phyloP scores from a whole-genome alignment of 768 basidiomycete genomes.

The Pseudohyphozyma bogoriensis region DNA sequence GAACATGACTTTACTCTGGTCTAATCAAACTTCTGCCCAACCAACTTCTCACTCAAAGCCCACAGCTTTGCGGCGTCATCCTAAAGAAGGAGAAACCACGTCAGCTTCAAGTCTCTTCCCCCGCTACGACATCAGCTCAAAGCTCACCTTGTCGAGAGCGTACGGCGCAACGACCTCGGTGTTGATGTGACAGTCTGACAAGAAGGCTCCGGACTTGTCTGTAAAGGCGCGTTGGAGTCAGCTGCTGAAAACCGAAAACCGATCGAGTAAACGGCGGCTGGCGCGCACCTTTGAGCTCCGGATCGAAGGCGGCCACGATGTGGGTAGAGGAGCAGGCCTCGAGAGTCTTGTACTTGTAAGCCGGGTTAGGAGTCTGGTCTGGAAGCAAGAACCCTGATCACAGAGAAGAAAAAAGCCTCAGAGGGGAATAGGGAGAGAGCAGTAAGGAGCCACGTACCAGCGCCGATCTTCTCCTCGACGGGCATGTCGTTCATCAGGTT shows the following conservation, averaged over 20 bases:
- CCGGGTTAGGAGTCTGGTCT: no score
- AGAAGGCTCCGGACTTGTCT: background rate
- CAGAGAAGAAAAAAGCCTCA: background rate
- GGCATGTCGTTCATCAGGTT: background rate
- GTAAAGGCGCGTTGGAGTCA: background rate
- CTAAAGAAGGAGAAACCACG: background rate
- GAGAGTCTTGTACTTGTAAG: background rate
- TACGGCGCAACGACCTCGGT: background rate
- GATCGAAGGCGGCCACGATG: background rate
- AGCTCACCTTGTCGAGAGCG: background rate
- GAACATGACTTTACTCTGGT: no score
- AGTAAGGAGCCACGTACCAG: background rate
- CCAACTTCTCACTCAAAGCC: background rate
- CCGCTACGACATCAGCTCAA: no score
- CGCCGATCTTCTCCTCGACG: background rate
- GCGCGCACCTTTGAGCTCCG: background rate
- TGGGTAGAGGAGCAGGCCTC: background rate
- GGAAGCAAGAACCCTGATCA: background rate
- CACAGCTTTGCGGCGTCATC: background rate
- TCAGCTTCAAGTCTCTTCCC: background rate
- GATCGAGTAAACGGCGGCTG: background rate
- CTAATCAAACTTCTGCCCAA: background rate
- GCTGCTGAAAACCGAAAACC: no score
- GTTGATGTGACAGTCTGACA: background rate
- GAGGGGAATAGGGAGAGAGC: background rate